Percentiles rank a stretch among this genome's conserved stretches.
Evolutionary conservation across 2,329 filamentous ascomycete species (phyloP).

Genomic region (Microdochium nivale): DNA sequence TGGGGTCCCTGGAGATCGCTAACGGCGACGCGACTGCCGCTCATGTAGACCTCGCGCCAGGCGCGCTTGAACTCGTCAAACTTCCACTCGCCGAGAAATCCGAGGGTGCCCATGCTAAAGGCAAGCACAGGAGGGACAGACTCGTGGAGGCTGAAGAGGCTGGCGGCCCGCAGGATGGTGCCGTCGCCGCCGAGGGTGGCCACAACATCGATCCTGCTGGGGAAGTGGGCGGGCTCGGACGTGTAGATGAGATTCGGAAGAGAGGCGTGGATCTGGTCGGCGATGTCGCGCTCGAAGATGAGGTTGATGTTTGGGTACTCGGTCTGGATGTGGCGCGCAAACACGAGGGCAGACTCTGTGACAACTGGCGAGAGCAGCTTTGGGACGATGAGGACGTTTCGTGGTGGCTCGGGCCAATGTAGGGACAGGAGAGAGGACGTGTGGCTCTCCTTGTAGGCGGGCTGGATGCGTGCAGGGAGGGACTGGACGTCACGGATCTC

Average conservation of each 20-base stretch:
- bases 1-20: slow-evolving; percentile 32
- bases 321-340: slow-evolving; percentile 62
- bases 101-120: slow-evolving; percentile 94
- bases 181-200: slow-evolving; percentile 90
- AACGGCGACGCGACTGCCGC: slow-evolving; percentile 43
- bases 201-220: slow-evolving; percentile 78
- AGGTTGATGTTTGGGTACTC: slow-evolving; percentile 77
- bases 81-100: slow-evolving; percentile 94
- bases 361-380: slow-evolving; percentile 49
- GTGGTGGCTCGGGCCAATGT: slow-evolving; percentile 44
- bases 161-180: slow-evolving; percentile 78
- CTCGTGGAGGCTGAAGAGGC: slow-evolving; percentile 72
- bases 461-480: slow-evolving; percentile 48
- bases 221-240: slow-evolving; percentile 43
- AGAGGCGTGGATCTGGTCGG: slow-evolving; percentile 58
- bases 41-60: slow-evolving; percentile 89
- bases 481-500: slow-evolving; percentile 41
- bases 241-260: slow-evolving; percentile 70
- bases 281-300: slow-evolving; percentile 72
- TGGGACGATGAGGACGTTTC: slow-evolving; percentile 49
- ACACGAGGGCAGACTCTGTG: slow-evolving; percentile 41
- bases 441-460: slow-evolving; percentile 53
- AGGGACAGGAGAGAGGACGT: slow-evolving; percentile 46
- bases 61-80: slow-evolving; percentile 88
- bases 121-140: slow-evolving; percentile 85